Conservation (phyloP, 345 rosid species). For the Carallia pectinifolia region DNA sequence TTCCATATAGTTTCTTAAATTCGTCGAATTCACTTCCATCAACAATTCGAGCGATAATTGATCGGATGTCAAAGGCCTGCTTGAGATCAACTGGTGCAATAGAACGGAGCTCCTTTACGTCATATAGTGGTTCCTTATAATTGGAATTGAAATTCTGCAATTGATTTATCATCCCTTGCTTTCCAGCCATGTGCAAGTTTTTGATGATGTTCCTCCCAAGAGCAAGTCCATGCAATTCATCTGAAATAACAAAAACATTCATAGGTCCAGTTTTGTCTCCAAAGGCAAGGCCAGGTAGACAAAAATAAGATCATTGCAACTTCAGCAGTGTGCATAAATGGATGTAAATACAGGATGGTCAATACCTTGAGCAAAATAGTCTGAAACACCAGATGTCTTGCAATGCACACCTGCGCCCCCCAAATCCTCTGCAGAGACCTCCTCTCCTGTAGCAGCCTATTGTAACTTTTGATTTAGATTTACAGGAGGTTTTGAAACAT, state of each 20-base stretch:
- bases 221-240: constrained; percentile 92
- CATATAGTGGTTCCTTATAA: constrained; percentile 74
- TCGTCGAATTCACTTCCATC: constrained; percentile 98
- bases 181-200: constrained; percentile 90
- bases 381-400: constrained; percentile 90
- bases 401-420: constrained; percentile 92
- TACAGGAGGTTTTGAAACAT: background rate
- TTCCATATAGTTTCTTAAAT: constrained; percentile 95
- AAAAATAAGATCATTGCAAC: constrained; percentile 22
- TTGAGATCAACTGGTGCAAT: constrained; percentile 93
- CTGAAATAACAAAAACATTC: constrained; percentile 37
- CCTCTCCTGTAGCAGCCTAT: constrained; percentile 99
- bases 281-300: background rate
- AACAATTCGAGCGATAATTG: constrained; percentile 83
- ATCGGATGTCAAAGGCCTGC: constrained; percentile 85
- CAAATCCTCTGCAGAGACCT: constrained; percentile 88
- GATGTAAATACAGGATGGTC: constrained; percentile 1
- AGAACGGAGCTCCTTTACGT: constrained; percentile 70
- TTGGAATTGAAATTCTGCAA: constrained; percentile 38
- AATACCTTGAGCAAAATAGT: constrained; percentile 96
- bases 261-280: background rate
- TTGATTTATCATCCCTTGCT: constrained; percentile 32
- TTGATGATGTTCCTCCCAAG: constrained; percentile 88
- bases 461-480: constrained; percentile 42
- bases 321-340: constrained; percentile 12